Evolutionary conservation across 2,329 filamentous ascomycete species (phyloP).

Genomic region (Fusarium solani-melongenae): DNA sequence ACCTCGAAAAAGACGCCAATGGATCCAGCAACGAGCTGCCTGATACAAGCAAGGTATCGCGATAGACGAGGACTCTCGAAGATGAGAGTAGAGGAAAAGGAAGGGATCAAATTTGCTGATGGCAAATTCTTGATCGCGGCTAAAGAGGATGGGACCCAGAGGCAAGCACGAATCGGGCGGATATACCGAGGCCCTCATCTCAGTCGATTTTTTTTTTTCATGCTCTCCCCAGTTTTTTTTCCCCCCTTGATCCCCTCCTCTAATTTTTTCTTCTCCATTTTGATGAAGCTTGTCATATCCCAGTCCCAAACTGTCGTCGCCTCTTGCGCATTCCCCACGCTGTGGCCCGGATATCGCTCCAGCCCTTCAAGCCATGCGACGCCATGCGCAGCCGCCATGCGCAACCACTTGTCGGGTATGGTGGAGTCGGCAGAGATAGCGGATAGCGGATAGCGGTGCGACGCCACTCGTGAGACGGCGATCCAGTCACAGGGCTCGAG

Average conservation of each 20-base stretch:
- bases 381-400: slow-evolving; percentile 28
- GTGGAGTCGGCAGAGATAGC: slow-evolving; percentile 39
- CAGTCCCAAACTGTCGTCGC: slow-evolving; percentile 25
- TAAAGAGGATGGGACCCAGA: slow-evolving; percentile 21
- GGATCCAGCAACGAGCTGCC: slow-evolving; percentile 21
- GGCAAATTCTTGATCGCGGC: slow-evolving; percentile 32
- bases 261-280: background rate
- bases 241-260: too few relatives aligned
- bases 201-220: slow-evolving; percentile 20
- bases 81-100: slow-evolving; percentile 11
- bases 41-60: slow-evolving; percentile 12
- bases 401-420: slow-evolving; percentile 25
- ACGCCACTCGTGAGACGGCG: slow-evolving; percentile 23
- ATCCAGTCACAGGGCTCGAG: slow-evolving; percentile 24
- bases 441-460: slow-evolving; percentile 32
- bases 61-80: slow-evolving; percentile 11
- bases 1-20: slow-evolving; percentile 6
- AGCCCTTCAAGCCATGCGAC: slow-evolving; percentile 21
- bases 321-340: slow-evolving; percentile 29
- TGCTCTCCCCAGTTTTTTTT: slow-evolving; percentile 27
- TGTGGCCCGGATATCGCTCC: slow-evolving; percentile 19
- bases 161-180: slow-evolving; percentile 31
- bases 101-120: slow-evolving; percentile 33
- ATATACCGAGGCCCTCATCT: slow-evolving; percentile 30
- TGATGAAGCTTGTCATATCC: slow-evolving; percentile 14